Evolutionary conservation across 257 asterid species (phyloP).

Genomic region (Solanum appendiculatum): DNA sequence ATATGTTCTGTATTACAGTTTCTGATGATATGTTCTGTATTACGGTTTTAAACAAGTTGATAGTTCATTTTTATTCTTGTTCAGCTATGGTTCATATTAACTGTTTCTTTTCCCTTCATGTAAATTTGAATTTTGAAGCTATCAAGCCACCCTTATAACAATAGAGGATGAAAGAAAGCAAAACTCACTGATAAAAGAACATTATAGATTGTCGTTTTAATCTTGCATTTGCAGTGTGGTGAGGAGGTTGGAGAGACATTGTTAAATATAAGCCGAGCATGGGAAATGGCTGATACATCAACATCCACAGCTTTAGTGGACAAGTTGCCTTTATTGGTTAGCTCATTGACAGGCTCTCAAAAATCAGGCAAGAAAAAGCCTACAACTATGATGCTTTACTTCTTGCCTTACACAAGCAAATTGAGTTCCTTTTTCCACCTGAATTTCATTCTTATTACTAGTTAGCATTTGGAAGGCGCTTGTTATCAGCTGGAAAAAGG

Average conservation of each 20-base stretch:
- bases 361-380: constrained; percentile 58
- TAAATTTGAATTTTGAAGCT: not conserved
- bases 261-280: constrained; percentile 69
- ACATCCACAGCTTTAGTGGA: constrained; percentile 52
- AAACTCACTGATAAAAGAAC: not conserved
- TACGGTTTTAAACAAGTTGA: not conserved
- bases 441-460: constrained; percentile 28
- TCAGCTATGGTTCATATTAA: not conserved
- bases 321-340: constrained; percentile 46
- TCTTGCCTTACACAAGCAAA: not conserved
- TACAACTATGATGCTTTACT: not conserved
- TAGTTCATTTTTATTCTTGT: not conserved
- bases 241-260: constrained; percentile 66
- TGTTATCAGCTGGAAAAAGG: constrained; percentile 78
- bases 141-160: not conserved
- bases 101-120: not conserved
- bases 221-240: constrained; percentile 54
- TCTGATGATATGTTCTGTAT: no score
- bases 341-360: constrained; percentile 34
- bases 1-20: no score
- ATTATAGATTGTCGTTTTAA: not conserved
- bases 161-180: not conserved
- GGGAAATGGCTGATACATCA: constrained; percentile 74
- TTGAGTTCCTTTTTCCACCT: constrained; percentile 11
- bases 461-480: constrained; percentile 89